phyloP scores from a whole-genome alignment of 2,329 filamentous ascomycete species.

The Apiospora phragmitis region DNA sequence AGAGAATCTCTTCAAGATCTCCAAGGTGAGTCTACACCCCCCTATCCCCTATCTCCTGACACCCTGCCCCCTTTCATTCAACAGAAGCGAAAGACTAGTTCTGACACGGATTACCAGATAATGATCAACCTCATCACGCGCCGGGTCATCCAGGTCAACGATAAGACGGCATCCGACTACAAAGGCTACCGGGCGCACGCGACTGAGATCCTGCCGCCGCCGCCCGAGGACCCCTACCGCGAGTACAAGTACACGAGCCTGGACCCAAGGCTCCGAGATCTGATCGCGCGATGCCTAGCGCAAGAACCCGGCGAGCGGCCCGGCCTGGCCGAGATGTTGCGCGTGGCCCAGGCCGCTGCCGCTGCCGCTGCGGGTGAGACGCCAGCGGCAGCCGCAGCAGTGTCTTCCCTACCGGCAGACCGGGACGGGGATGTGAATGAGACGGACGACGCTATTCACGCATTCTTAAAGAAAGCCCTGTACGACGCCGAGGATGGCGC shows the following conservation, averaged over 20 bases:
- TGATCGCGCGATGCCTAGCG: background rate
- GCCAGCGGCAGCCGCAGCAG: background rate
- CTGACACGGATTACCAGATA: background rate
- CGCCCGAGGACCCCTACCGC: background rate
- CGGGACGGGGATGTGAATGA: background rate
- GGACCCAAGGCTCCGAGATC: background rate
- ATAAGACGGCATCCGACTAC: background rate
- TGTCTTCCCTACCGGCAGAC: background rate
- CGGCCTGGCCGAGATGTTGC: background rate
- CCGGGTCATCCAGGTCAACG: background rate
- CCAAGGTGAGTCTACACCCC: background rate
- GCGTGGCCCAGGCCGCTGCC: background rate
- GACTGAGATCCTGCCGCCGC: conserved; percentile 10
- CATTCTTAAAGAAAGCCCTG: background rate
- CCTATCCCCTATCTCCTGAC: background rate
- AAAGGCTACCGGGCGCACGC: background rate
- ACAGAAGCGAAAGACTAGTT: background rate
- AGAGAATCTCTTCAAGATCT: background rate
- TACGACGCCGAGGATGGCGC: background rate
- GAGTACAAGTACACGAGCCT: background rate
- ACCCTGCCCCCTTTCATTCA: background rate
- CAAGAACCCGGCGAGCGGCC: background rate
- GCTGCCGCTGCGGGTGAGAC: background rate
- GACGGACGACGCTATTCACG: background rate
- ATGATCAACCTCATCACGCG: conserved; percentile 2